A percentile compares a stretch with the other conserved stretches of the same genome.
Evolutionary conservation across 768 basidiomycete genomes (phyloP).

Genomic region (Neoboletus brunneissimus): DNA sequence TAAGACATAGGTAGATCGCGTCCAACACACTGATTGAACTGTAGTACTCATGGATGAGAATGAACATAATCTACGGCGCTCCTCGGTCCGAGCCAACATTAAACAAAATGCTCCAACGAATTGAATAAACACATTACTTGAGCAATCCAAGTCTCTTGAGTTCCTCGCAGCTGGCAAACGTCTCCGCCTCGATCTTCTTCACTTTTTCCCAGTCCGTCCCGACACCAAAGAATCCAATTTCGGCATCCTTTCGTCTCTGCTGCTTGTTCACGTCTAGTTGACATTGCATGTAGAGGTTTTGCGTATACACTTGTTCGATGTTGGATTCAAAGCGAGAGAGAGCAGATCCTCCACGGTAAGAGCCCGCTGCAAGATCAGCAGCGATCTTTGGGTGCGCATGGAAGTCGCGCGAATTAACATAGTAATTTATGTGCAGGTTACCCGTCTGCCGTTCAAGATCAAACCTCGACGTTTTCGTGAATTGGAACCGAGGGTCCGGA

Average conservation of each 20-base stretch:
- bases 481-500: conserved; percentile 81
- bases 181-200: conserved; percentile 64
- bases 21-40: neutral
- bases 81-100: conserved; percentile 9
- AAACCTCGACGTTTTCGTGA: conserved; percentile 56
- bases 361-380: conserved; percentile 57
- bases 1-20: conserved; percentile 19
- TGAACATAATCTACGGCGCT: conserved; percentile 11
- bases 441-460: conserved; percentile 71
- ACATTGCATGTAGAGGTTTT: conserved; percentile 69
- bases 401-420: conserved; percentile 78
- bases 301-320: conserved; percentile 74
- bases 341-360: conserved; percentile 29
- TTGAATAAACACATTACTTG: conserved; percentile 30
- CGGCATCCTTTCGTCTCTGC: conserved; percentile 67
- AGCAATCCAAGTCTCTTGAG: conserved; percentile 61
- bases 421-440: conserved; percentile 73
- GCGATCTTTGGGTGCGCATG: conserved; percentile 72
- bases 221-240: conserved; percentile 86
- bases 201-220: conserved; percentile 94
- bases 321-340: conserved; percentile 66
- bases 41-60: neutral
- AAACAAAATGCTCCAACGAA: neutral
- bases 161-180: conserved; percentile 74
- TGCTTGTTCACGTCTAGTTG: conserved; percentile 64